Percentiles rank a stretch among this genome's conserved stretches.
Conservation (phyloP, 306 rosid species). For the Arachis stenosperma region DNA sequence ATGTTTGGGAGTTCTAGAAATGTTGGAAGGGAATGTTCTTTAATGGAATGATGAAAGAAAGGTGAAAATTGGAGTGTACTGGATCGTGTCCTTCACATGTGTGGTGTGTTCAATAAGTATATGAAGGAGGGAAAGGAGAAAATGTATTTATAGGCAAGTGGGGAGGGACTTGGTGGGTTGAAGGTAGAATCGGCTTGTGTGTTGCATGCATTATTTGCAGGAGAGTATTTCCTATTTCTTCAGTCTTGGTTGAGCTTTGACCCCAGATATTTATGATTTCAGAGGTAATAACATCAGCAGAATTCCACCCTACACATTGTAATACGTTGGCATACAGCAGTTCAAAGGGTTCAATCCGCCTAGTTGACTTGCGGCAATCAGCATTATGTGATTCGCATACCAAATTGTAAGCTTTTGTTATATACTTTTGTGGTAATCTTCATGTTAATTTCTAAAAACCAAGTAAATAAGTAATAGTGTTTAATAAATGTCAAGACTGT, state of each 20-base stretch:
- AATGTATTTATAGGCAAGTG: neutral
- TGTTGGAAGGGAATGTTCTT: too few species aligned
- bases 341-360: slow-evolving; percentile 96
- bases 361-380: slow-evolving; percentile 95
- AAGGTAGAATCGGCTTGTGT: slow-evolving; percentile 21
- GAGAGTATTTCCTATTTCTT: slow-evolving; percentile 16
- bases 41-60: too few species aligned
- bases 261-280: slow-evolving; percentile 45
- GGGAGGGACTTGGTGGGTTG: slow-evolving; percentile 1
- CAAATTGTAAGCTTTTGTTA: slow-evolving; percentile 67
- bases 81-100: too few species aligned
- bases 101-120: too few species aligned
- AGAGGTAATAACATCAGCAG: slow-evolving; percentile 99
- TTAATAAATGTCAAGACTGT: slow-evolving; percentile 1
- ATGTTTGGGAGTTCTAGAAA: too few species aligned
- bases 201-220: neutral
- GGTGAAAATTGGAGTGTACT: too few species aligned
- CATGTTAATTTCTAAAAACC: slow-evolving; percentile 9
- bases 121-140: too few species aligned
- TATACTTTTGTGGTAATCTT: slow-evolving; percentile 14
- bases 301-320: slow-evolving; percentile 96
- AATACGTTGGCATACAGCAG: slow-evolving; percentile 95
- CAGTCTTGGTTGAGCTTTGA: slow-evolving; percentile 30
- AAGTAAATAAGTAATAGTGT: slow-evolving; percentile 5
- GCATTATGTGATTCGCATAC: slow-evolving; percentile 95